A percentile compares a stretch with the other conserved stretches of the same genome.
Evolutionary conservation across 148 eudicot species (phyloP).

Genomic region (Nepenthes mirabilis): DNA sequence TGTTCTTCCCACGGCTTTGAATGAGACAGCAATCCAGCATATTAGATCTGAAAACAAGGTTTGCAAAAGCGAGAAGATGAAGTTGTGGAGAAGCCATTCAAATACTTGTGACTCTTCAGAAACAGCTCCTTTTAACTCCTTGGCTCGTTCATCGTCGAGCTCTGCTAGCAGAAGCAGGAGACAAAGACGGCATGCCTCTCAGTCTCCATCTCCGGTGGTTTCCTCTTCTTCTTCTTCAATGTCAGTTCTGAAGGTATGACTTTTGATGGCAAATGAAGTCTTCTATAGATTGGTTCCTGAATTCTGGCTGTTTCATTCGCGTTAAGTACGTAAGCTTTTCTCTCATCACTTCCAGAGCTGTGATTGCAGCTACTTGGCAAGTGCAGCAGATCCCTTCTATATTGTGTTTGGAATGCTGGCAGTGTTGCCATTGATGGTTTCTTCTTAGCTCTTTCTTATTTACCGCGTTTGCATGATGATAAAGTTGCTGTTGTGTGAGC

Average conservation of each 20-base stretch:
- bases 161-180: constrained; percentile 33
- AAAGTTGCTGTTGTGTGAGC: too few relatives aligned
- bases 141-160: constrained; percentile 20
- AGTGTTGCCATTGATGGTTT: too few relatives aligned
- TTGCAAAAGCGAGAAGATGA: constrained; percentile 36
- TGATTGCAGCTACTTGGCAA: constrained; percentile 8
- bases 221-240: not conserved
- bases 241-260: constrained; percentile 3
- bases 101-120: constrained; percentile 40
- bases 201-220: constrained; percentile 10
- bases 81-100: constrained; percentile 48
- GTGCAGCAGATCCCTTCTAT: constrained; percentile 9
- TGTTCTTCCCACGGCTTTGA: constrained; percentile 77
- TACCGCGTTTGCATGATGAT: too few relatives aligned
- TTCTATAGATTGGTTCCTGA: too few relatives aligned
- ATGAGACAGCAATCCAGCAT: constrained; percentile 59
- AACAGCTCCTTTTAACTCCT: constrained; percentile 13
- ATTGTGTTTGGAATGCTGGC: constrained; percentile 4
- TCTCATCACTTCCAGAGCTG: not conserved
- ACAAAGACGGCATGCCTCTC: constrained; percentile 24
- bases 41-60: constrained; percentile 32
- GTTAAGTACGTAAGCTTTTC: too few relatives aligned
- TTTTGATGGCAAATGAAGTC: not conserved
- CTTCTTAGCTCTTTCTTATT: too few relatives aligned
- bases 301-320: too few relatives aligned